phyloP scores from a whole-genome alignment of 805 yeast species.

The Komagataella ulmi region DNA sequence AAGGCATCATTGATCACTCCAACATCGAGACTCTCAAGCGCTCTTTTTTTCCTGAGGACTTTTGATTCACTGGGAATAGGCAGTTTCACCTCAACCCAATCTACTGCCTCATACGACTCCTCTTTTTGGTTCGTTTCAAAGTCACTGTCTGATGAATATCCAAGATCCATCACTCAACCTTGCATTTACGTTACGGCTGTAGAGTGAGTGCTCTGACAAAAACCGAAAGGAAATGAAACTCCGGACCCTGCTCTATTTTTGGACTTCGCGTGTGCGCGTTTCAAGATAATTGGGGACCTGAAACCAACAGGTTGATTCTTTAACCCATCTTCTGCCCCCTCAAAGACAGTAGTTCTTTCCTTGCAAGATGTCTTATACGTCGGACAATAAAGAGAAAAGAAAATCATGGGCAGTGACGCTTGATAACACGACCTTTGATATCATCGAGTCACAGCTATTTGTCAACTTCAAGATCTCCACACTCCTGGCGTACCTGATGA shows the following conservation, averaged over 20 bases:
- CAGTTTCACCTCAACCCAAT: neutral
- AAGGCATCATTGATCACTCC: neutral
- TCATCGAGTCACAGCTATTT: constrained; percentile 31
- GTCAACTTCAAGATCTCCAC: constrained; percentile 30
- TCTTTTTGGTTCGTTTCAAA: neutral
- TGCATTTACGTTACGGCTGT: neutral
- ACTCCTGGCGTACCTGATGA: constrained; percentile 25
- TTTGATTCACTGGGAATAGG: neutral
- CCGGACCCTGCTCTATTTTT: neutral
- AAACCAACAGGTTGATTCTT: neutral
- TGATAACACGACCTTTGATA: constrained; percentile 29
- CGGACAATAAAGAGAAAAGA: neutral
- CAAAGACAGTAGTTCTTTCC: neutral
- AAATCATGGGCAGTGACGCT: constrained; percentile 20
- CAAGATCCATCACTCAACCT: neutral
- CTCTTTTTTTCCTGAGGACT: neutral
- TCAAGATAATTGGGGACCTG: neutral
- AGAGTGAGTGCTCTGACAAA: neutral
- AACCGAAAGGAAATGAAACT: neutral
- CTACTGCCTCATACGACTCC: neutral
- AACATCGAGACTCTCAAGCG: neutral
- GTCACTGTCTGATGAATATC: neutral
- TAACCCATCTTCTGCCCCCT: neutral
- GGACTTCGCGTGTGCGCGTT: neutral
- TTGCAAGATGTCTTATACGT: neutral